Evolutionary conservation across 257 asterid genomes (phyloP), one percentile per base, ranked within the genome.

Genomic region (Petunia axillaris): DNA sequence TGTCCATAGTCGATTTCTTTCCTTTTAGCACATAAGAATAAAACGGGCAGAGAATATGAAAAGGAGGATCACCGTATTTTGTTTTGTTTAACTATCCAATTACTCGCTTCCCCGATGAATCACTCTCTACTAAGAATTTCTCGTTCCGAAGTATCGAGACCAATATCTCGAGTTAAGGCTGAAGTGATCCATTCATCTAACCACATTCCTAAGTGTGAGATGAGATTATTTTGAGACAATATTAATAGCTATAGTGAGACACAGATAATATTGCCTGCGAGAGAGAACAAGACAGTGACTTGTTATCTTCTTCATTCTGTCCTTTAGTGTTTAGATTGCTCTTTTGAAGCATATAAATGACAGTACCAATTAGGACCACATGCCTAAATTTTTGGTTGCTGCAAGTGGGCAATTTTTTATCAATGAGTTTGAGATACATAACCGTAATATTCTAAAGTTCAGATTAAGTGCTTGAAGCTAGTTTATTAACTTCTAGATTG

Each of bases 321-420:
- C 85, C 70, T 67, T 65, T 40, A 36, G 70, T 52, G 48, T 67
- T 83, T 84, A 80, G 76, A 84, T 63, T 77, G 41, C 64, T 67
- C 75, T 8, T 62, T 64, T n/a, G 6, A 64, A 55, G 79, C 76
- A 78, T 53, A 66, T 25, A 25, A 25, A 25, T 48, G 3, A 37
- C 46, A 44, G 62, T 68, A 53, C 35, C 57, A 68, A 66, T 78
- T 67, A 43, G 93, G 87, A 83, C 88, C 91, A 88, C 88, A 65
- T 76, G 54, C 35, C 9, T 14, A 38, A 64, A 13, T 13, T 48
- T 48, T 73, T 73, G 62, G 63, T 73, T 11, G 62, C 46, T 6
- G 7, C 77, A 73, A 35, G 59, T 71, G 46, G 13, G 10, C 57
- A 52, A 8, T 52, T 2, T 8, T 52, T 16, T 68, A n/a, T 68